A percentile compares a stretch with the other conserved stretches of the same genome.
Conservation (phyloP, 768 basidiomycete species). For the Lentinula boryana region DNA sequence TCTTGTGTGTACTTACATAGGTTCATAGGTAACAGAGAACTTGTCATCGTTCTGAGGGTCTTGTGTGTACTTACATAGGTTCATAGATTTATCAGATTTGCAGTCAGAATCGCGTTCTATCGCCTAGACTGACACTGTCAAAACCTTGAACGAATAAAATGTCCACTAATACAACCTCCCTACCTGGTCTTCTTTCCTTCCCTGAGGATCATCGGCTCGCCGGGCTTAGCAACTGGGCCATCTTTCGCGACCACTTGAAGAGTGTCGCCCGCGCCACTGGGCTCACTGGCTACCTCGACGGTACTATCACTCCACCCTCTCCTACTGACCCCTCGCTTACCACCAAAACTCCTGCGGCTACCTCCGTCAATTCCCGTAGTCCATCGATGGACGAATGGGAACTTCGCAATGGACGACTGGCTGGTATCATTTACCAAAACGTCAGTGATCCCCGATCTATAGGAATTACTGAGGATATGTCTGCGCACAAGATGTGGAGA, state of each 20-base stretch:
- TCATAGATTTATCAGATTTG: no score
- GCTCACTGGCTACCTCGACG: background rate
- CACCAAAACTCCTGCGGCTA: background rate
- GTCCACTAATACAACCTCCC: no score
- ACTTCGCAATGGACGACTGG: background rate
- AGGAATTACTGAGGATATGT: background rate
- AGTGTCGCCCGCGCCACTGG: no score
- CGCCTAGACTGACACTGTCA: no score
- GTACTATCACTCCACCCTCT: background rate
- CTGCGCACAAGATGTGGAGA: background rate
- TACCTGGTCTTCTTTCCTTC: background rate
- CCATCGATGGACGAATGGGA: background rate
- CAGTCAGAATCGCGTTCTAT: no score
- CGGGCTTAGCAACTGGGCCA: background rate
- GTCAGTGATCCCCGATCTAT: background rate
- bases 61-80: no score
- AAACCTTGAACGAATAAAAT: no score
- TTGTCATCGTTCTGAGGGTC: no score
- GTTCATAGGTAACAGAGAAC: no score
- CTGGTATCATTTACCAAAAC: constrained; percentile 1
- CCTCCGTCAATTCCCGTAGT: background rate
- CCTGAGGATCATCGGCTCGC: background rate
- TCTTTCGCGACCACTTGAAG: background rate
- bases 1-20: no score
- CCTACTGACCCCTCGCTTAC: background rate